Conservation (phyloP, 1,284 basidiomycete species). For the Cerrena zonata region DNA sequence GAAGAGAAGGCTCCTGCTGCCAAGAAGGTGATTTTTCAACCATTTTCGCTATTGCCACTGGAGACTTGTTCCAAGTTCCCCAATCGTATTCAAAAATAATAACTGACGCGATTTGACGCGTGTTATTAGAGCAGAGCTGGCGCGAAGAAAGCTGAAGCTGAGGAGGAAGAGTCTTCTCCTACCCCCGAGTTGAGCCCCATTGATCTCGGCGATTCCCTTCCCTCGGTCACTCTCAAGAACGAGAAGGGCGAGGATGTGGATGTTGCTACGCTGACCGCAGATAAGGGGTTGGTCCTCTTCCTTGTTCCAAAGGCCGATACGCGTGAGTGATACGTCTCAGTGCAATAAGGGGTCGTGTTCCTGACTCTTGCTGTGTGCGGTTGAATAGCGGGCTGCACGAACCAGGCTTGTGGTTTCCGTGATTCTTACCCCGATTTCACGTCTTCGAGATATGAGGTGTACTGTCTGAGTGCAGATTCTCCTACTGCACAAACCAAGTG, state of each 20-base stretch:
- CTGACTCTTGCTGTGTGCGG: background rate
- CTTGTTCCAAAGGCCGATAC: slow-evolving; percentile 82
- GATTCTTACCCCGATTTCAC: slow-evolving; percentile 76
- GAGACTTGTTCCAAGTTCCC: background rate
- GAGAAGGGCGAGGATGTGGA: slow-evolving; percentile 72
- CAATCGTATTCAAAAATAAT: background rate
- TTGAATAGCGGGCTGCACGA: slow-evolving; percentile 74
- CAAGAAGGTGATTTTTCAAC: slow-evolving; percentile 24
- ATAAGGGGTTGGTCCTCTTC: slow-evolving; percentile 80
- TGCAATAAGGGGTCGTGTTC: background rate
- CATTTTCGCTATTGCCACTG: background rate
- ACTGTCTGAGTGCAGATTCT: slow-evolving; percentile 83
- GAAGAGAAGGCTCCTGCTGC: slow-evolving; percentile 17
- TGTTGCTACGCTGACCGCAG: slow-evolving; percentile 51
- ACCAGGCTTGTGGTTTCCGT: slow-evolving; percentile 83
- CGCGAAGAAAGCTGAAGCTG: slow-evolving; percentile 16
- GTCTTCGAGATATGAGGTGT: slow-evolving; percentile 67
- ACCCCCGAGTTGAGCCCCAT: slow-evolving; percentile 30
- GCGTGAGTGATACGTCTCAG: slow-evolving; percentile 40
- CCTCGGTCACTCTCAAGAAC: slow-evolving; percentile 71
- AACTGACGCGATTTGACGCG: background rate
- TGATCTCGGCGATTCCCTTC: slow-evolving; percentile 73
- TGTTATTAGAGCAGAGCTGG: slow-evolving; percentile 1
- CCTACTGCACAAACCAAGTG: slow-evolving; percentile 75
- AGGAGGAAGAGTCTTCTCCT: slow-evolving; percentile 9